Conservation (phyloP, 2,329 filamentous ascomycete genomes). For the Cladobotryum protrusum region DNA sequence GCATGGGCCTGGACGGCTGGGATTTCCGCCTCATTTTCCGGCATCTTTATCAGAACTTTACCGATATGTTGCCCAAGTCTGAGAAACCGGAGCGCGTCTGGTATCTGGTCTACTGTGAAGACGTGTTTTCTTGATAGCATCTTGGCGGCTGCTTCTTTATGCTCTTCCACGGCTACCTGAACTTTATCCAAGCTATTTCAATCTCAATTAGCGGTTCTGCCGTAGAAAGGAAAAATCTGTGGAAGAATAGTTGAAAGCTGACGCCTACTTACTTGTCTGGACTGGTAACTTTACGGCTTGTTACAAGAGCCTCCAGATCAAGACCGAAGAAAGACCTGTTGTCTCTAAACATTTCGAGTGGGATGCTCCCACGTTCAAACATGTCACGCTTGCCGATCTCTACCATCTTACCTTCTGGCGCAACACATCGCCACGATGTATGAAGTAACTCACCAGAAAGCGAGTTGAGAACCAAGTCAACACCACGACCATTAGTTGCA, state of each 20-base stretch:
- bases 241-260: neutral
- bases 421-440: conserved; percentile 38
- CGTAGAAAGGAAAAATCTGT: neutral
- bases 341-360: conserved; percentile 38
- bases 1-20: neutral
- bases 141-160: neutral
- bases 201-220: too few relatives aligned
- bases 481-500: conserved; percentile 24
- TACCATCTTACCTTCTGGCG: conserved; percentile 37
- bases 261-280: neutral
- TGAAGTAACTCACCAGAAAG: conserved; percentile 35
- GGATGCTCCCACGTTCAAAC: conserved; percentile 31
- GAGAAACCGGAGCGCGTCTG: conserved; percentile 14
- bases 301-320: conserved; percentile 15
- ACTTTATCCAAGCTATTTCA: too few relatives aligned
- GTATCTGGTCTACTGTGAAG: conserved; percentile 10
- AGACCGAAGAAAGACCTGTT: conserved; percentile 30
- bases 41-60: conserved; percentile 4
- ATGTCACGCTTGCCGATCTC: conserved; percentile 42
- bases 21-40: neutral
- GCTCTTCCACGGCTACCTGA: too few relatives aligned
- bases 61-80: conserved; percentile 24
- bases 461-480: conserved; percentile 35
- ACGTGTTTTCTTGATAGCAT: conserved; percentile 9
- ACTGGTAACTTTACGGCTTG: neutral